A percentile compares a stretch with the other conserved stretches of the same genome.
Conservation (phyloP, 129 eudicot genomes). For the Artemisia tridentata region DNA sequence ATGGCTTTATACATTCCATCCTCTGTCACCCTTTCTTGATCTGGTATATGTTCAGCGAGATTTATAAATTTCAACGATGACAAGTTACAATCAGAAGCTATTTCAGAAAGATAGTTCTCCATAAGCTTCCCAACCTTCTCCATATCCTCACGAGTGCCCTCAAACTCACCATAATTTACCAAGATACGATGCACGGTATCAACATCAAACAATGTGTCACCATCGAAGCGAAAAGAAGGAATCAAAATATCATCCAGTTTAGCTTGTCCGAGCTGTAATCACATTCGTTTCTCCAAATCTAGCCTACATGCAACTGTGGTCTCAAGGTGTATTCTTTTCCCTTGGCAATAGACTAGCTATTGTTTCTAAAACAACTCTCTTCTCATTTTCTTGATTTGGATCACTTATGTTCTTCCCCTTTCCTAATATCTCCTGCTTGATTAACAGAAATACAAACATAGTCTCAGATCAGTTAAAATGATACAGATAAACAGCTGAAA, state of each 20-base stretch:
- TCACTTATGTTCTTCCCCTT: conserved; percentile 67
- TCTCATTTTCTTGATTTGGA: conserved; percentile 67
- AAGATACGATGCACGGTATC: conserved; percentile 77
- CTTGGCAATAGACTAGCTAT: conserved; percentile 84
- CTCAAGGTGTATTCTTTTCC: conserved; percentile 69
- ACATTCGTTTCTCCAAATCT: conserved; percentile 86
- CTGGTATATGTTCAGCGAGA: conserved; percentile 68
- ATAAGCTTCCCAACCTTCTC: conserved; percentile 69
- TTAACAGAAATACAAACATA: background rate
- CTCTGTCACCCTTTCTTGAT: conserved; percentile 61
- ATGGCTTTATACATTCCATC: conserved; percentile 91
- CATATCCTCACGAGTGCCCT: conserved; percentile 41
- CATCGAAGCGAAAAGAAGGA: conserved; percentile 68
- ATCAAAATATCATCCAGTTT: conserved; percentile 73
- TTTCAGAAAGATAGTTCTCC: conserved; percentile 83
- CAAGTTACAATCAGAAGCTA: conserved; percentile 77
- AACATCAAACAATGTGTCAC: conserved; percentile 79
- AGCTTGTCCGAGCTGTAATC: conserved; percentile 71
- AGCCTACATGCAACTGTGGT: conserved; percentile 84
- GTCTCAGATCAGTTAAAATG: background rate
- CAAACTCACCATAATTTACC: conserved; percentile 47
- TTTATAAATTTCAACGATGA: conserved; percentile 51
- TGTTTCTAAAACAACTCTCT: conserved; percentile 78
- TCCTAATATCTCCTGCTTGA: conserved; percentile 64
- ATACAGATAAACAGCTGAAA: background rate